Conservation (phyloP, 805 yeast species). For the Lipomyces orientalis region DNA sequence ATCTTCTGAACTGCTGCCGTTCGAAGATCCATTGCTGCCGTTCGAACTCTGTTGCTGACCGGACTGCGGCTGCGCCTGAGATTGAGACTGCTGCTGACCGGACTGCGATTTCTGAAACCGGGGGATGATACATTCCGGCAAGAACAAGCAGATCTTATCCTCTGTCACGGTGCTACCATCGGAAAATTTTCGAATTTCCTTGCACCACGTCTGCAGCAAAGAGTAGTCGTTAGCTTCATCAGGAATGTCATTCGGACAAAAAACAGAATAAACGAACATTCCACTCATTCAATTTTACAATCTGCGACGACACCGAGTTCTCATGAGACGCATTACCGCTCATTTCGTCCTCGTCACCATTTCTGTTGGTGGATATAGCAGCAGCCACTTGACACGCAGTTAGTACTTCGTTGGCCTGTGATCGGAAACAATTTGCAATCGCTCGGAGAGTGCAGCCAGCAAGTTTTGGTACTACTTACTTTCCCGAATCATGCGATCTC, state of each 20-base stretch:
- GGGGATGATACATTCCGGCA: constrained; percentile 26
- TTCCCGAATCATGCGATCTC: constrained; percentile 33
- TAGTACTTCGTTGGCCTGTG: not conserved
- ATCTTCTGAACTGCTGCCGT: constrained; percentile 9
- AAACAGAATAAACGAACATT: constrained; percentile 22
- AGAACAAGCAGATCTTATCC: constrained; percentile 34
- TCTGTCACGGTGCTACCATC: constrained; percentile 30
- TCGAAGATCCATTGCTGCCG: constrained; percentile 10
- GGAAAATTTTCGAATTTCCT: constrained; percentile 30
- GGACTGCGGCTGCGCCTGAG: constrained; percentile 10
- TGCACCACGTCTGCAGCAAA: constrained; percentile 32
- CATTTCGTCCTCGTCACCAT: constrained; percentile 13
- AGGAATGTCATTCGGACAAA: not conserved
- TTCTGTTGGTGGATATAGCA: constrained; percentile 11
- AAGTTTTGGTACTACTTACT: constrained; percentile 15
- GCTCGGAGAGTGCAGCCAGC: not conserved
- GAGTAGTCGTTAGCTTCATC: not conserved
- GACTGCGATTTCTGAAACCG: constrained; percentile 8
- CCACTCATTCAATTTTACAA: constrained; percentile 28
- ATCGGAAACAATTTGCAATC: not conserved
- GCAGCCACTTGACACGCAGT: constrained; percentile 24
- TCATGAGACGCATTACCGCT: not conserved
- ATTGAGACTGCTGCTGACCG: not conserved
- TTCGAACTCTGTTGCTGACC: constrained; percentile 9
- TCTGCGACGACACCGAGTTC: constrained; percentile 11